Evolutionary conservation across 768 basidiomycete species (phyloP).

Genomic region (Kwoniella sp.): DNA sequence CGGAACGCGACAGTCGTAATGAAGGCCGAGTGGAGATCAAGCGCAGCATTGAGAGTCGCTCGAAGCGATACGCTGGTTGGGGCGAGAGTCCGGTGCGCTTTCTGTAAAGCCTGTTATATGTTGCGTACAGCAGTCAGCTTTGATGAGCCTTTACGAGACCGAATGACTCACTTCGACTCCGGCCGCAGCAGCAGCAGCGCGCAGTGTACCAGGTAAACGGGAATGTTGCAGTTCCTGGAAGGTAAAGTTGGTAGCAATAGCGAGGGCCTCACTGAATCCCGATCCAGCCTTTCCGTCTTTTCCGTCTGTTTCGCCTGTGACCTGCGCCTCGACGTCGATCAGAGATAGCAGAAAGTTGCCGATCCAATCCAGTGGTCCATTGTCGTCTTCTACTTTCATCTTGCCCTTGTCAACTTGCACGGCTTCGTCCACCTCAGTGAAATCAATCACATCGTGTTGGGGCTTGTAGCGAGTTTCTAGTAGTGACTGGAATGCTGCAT

Average conservation of each 20-base stretch:
- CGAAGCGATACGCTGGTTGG: not conserved
- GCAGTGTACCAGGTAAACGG: slow-evolving; percentile 62
- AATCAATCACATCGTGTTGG: not conserved
- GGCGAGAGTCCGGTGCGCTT: slow-evolving; percentile 26
- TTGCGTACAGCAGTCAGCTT: too few relatives aligned
- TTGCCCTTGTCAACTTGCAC: slow-evolving; percentile 26
- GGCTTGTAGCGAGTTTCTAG: slow-evolving; percentile 29
- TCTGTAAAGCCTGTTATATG: slow-evolving; percentile 35
- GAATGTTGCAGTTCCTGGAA: slow-evolving; percentile 81
- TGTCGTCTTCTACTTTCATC: slow-evolving; percentile 20
- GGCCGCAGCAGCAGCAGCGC: slow-evolving; percentile 65
- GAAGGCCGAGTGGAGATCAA: slow-evolving; percentile 63
- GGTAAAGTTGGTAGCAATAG: slow-evolving; percentile 70
- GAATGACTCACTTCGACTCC: slow-evolving; percentile 66
- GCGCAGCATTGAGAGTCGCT: slow-evolving; percentile 40
- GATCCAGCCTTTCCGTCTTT: slow-evolving; percentile 16
- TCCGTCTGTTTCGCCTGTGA: too few relatives aligned
- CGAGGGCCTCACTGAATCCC: slow-evolving; percentile 68
- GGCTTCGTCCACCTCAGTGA: not conserved
- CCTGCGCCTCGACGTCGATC: slow-evolving; percentile 11
- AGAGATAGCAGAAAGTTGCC: slow-evolving; percentile 64
- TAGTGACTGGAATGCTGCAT: slow-evolving; percentile 56
- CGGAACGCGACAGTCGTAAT: slow-evolving; percentile 62
- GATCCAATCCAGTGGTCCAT: slow-evolving; percentile 65
- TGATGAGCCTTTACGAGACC: too few relatives aligned